Base-by-base conservation (phyloP, 225 moss, liverwort and hornwort species). In the Sphagnum contortum region DNA sequence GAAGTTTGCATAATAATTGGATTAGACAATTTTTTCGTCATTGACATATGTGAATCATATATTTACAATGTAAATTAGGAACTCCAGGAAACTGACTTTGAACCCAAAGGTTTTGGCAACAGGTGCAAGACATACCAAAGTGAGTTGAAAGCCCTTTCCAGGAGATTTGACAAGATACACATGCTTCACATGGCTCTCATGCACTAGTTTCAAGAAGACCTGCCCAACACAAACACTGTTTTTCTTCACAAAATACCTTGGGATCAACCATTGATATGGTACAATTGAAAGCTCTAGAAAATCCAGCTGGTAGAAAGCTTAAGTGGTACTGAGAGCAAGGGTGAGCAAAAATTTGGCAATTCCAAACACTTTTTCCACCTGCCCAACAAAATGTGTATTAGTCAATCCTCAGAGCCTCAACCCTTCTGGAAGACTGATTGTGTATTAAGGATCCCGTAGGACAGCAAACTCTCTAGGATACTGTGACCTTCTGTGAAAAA, bases 181-280 rank as follows among this genome's bases (percentile, higher is more conserved):
- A 48, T 89, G 87, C 71, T 91, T 92, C 49, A 69, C 63, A 49
- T 84, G 87, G 73, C 71, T 87, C 77, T 86, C 96, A 48, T 91
- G 85, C 60, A 69, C 72, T 46, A 93, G 67, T 71, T 81, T 93
- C 66, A 83, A 72, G 57, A 83, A 81, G 29, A 80, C 87, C 85
- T 85, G 73, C 50, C 47, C 14, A 65, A 64, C 7, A 13, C 10
- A 66, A 68, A 29, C 50, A 51, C 59, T 12, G 4, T 48, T 9
- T 62, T 4, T 8, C 48, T 29, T 29, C 29, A 29, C 29, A 29
- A 29, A 0, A 29, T 29, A 29, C 29, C 29, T 29, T 29, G 29
- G 0, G 29, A 29, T 29, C 29, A 29, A 29, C 29, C 29, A 29
- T 29, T 29, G 29, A 29, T 29, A 29, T 29, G 29, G 29, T 29